A percentile compares a stretch with the other conserved stretches of the same genome.
Evolutionary conservation across 78 protist genomes (phyloP).

Genomic region (Dictyostelium firmibasis): DNA sequence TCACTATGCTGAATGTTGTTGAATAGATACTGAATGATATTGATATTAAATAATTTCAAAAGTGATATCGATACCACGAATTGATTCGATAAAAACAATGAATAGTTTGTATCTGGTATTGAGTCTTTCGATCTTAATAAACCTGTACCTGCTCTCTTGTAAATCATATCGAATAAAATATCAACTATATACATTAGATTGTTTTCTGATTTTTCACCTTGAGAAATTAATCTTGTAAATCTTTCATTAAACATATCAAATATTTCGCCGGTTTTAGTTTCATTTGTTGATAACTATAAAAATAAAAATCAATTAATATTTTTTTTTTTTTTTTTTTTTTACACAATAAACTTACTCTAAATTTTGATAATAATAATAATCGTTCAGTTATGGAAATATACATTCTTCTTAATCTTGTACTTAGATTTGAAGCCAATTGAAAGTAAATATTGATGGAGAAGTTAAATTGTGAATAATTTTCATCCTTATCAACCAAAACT

Average conservation of each 20-base stretch:
- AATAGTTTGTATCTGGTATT: conserved; percentile 43
- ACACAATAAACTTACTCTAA: background rate
- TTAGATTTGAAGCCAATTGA: conserved; percentile 33
- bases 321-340: background rate
- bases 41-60: conserved; percentile 38
- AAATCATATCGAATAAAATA: conserved; percentile 64
- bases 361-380: conserved; percentile 33
- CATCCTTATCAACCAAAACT: conserved; percentile 45
- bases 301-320: background rate
- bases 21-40: conserved; percentile 47
- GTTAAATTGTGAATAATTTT: conserved; percentile 3
- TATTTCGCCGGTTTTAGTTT: conserved; percentile 36
- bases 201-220: conserved; percentile 44
- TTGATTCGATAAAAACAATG: conserved; percentile 60
- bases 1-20: conserved; percentile 1
- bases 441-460: conserved; percentile 12
- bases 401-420: conserved; percentile 27
- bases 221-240: conserved; percentile 5
- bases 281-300: conserved; percentile 24
- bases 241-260: conserved; percentile 63
- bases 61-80: conserved; percentile 36
- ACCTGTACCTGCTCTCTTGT: background rate
- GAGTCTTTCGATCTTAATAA: conserved; percentile 39
- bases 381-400: conserved; percentile 65
- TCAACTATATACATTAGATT: conserved; percentile 35